Evolutionary conservation across 2,329 filamentous ascomycete genomes (phyloP), one percentile per base, ranked within the genome.

Genomic region (Monilinia aucupariae): DNA sequence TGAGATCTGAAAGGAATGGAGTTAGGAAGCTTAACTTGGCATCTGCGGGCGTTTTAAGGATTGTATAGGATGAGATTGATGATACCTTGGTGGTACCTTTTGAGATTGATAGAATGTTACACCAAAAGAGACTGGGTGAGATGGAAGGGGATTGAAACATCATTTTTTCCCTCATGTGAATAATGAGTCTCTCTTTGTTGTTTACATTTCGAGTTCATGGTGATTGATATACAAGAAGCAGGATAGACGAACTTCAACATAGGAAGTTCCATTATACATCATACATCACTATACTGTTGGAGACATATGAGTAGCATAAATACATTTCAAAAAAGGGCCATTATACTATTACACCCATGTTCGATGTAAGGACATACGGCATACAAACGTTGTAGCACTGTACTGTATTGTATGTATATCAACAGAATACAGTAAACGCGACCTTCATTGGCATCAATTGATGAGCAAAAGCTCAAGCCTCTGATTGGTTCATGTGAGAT

Each of bases 31-130:
- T 55, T 48, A 50, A 27, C 20, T 32, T 58, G 62, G 67, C 64
- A 68, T 67, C 51, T 65, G 39, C 60, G 30, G 66, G 68, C 64
- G 67, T 68, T 66, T 34, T 45, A 12, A 34, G 27, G 48, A 32
- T 65, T 61, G 51, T 65, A 62, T 65, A 65, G 48, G 32, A 55
- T 37, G 58, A 48, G 60, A 59, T 49, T 39, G 51, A 52, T 59
- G 65, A 65, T 66, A 67, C 55, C 62, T 54, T 47, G 41, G 41
- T 47, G 41, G 41, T 58, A 47, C 54, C n/a, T 34, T 58, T 64
- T 62, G 63, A 54, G 62, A 65, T 64, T 58, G 25, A 37, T 41
- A 41, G 37, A 32, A 61, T 49, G 53, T 22, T 30, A 51, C 32
- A 34, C 41, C 22, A 47, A 47, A 25, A 43, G 34, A 50, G 32